Base-by-base conservation (phyloP, 2,329 filamentous ascomycete genomes). In the Salinomyces thailandicus region DNA sequence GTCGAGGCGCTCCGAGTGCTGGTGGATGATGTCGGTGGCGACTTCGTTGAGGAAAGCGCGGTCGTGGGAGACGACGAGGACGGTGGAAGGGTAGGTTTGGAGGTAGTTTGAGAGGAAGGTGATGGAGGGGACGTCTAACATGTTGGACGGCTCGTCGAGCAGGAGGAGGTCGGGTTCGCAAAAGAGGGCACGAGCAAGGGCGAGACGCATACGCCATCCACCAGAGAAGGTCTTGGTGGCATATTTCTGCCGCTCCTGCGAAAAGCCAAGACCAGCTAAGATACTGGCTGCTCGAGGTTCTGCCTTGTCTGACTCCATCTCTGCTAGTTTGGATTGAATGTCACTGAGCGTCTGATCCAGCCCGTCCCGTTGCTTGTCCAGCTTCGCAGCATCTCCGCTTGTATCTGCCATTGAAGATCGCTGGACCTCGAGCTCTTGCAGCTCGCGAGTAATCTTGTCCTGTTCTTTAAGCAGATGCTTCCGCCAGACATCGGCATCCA, bases 61-160 rank as follows among this genome's bases (percentile, higher is more conserved):
- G 75, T 98, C 91, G 82, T 98, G 91, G 62, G 85, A 94, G 47
- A 98, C 91, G 36, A 98, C 89, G 11, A 98, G 72, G 18, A 98
- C 79, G 2, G 91, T 96, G 62, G 85, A 94, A 26, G 89, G 89
- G 58, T 98, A 98, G 33, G 70, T 71, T 61, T 95, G 87, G 6
- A 98, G 80, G 58, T 98, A 98, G 55, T 87, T 89, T 32, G 89
- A 83, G 59, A 98, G 74, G 75, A 96, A 98, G 38, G 91, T 93
- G 57, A 98, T 96, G 16, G 91, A 96, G n/a, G 91, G 91, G 39
- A 98, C 91, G 65, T 96, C 91, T 85, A 98, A 86, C 89, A 96
- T 96, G 78, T 96, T 96, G 38, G 89, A 96, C 66, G 91, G 91
- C 77, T 98, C 91, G 69, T 98, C 91, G 51, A 98, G 85, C 60